Evolutionary conservation across 768 basidiomycete species (phyloP).

Genomic region (Suillus placidus): DNA sequence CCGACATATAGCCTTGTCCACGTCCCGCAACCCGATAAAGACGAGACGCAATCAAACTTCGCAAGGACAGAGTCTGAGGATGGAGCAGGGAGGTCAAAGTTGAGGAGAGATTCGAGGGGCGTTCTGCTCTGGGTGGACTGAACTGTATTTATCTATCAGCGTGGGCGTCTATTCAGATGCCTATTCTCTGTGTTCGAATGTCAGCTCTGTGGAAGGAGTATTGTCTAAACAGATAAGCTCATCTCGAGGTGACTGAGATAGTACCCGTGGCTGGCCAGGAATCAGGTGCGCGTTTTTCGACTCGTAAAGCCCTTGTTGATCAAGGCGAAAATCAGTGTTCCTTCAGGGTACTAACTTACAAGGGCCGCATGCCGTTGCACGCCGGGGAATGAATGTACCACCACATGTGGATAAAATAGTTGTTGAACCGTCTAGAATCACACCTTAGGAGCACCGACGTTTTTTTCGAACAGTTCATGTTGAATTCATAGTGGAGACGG

Average conservation of each 20-base stretch:
- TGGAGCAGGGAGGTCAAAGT: conserved; percentile 40
- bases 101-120: conserved; percentile 91
- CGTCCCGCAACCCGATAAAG: conserved; percentile 93
- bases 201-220: conserved; percentile 8
- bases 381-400: background rate
- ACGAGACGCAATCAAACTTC: conserved; percentile 67
- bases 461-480: background rate
- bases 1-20: conserved; percentile 77
- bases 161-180: conserved; percentile 97
- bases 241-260: conserved; percentile 85
- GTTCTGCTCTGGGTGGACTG: conserved; percentile 88
- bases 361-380: background rate
- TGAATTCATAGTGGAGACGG: background rate
- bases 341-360: background rate
- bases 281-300: conserved; percentile 34
- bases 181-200: conserved; percentile 53
- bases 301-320: background rate
- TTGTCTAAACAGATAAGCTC: conserved; percentile 22
- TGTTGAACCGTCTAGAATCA: background rate
- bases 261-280: conserved; percentile 88
- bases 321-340: background rate
- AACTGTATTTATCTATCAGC: conserved; percentile 88
- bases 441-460: background rate
- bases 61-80: background rate
- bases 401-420: background rate